Percentiles rank a stretch among this genome's conserved stretches.
phyloP scores from a whole-genome alignment of 1,139 yeast genomes.

The Kurtzmaniella quercitrusa region DNA sequence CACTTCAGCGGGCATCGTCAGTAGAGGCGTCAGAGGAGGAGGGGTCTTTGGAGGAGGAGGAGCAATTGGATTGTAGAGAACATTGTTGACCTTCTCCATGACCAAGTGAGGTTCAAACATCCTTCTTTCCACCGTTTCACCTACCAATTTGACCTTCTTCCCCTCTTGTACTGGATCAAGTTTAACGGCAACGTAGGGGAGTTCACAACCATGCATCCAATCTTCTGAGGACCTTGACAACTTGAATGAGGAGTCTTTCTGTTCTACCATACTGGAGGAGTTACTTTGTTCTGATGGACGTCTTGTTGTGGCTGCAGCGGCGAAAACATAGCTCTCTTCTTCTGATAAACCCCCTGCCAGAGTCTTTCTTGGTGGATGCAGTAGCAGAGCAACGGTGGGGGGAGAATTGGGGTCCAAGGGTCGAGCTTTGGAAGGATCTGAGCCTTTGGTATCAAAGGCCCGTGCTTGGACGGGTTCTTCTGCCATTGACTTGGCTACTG shows the following conservation, averaged over 20 bases:
- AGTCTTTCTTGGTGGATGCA: neutral
- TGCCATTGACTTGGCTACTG: too few relatives aligned
- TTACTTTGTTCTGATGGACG: constrained; percentile 1
- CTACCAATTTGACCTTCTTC: constrained; percentile 15
- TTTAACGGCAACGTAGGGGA: constrained; percentile 26
- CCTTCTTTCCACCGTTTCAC: constrained; percentile 16
- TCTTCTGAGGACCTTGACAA: constrained; percentile 1
- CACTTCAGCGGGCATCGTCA: constrained; percentile 6
- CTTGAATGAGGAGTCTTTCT: constrained; percentile 1
- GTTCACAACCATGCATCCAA: constrained; percentile 30
- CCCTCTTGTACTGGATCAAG: constrained; percentile 15
- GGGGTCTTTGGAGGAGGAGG: neutral
- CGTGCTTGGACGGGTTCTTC: neutral
- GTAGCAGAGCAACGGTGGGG: too few relatives aligned
- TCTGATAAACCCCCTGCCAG: constrained; percentile 1
- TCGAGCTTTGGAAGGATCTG: neutral
- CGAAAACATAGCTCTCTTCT: constrained; percentile 4
- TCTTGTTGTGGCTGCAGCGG: constrained; percentile 2
- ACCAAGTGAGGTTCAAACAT: constrained; percentile 24
- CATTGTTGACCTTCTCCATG: constrained; percentile 21
- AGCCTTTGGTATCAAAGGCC: neutral
- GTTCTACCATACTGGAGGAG: neutral
- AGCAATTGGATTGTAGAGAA: constrained; percentile 1
- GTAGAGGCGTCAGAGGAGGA: constrained; percentile 2
- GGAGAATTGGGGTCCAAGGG: neutral